These are phyloP conservation scores for Lippia alba DNA, from an alignment of 305 asterid genomes.

Conservation along the genomic window DNA sequence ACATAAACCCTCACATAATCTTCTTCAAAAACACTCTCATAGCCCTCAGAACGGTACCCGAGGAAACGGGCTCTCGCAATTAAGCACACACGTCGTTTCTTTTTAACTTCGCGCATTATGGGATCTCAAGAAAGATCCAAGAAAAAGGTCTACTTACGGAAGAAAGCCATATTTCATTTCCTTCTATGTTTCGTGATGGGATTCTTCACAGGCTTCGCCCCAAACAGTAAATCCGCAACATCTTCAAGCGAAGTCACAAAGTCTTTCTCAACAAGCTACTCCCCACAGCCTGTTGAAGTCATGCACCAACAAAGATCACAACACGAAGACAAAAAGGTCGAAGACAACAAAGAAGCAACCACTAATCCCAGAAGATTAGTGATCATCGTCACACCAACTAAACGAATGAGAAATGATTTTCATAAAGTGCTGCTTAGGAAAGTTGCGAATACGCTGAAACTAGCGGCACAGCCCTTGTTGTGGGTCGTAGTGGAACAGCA, in stretches of 20 bases:
- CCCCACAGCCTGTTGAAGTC: slow-evolving; percentile 55
- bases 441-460: slow-evolving; percentile 60
- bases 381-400: slow-evolving; percentile 71
- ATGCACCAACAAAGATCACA: slow-evolving; percentile 40
- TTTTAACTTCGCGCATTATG: slow-evolving; percentile 33
- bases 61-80: background rate
- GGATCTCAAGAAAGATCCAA: slow-evolving; percentile 70
- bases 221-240: slow-evolving; percentile 53
- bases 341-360: slow-evolving; percentile 45
- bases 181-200: slow-evolving; percentile 81
- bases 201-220: slow-evolving; percentile 89
- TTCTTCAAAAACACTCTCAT: background rate
- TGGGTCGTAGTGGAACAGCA: slow-evolving; percentile 77
- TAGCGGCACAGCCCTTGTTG: slow-evolving; percentile 63
- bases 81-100: background rate
- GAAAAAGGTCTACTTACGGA: slow-evolving; percentile 72
- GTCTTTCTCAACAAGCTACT: slow-evolving; percentile 40
- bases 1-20: background rate
- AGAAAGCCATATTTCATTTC: slow-evolving; percentile 80
- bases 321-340: slow-evolving; percentile 30
- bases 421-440: slow-evolving; percentile 46
- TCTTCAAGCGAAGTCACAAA: slow-evolving; percentile 38
- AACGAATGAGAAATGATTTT: slow-evolving; percentile 39
- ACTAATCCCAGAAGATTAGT: slow-evolving; percentile 43
- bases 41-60: background rate